These are phyloP conservation scores for Parathielavia appendiculata DNA, from an alignment of 495 filamentous ascomycete genomes.

Conservation along the genomic window DNA sequence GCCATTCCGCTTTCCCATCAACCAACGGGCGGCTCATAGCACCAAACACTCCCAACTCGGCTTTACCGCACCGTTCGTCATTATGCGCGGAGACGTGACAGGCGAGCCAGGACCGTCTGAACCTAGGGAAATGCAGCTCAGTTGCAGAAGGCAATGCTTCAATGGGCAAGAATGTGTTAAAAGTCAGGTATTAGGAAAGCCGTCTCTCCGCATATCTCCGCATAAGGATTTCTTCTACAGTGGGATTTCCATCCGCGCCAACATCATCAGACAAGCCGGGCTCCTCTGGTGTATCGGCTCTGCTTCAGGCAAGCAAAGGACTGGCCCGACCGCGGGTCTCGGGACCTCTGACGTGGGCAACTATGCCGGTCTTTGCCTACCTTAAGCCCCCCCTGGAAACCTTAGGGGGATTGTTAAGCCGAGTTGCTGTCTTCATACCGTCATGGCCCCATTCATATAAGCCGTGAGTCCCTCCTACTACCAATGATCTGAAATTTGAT, in stretches of 20 bases:
- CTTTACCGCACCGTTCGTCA: constrained; percentile 20
- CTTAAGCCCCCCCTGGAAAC: constrained; percentile 6
- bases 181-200: not conserved
- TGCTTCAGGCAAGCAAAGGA: constrained; percentile 3
- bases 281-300: not conserved
- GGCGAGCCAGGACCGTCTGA: not conserved
- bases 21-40: constrained; percentile 5
- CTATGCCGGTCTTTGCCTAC: constrained; percentile 6
- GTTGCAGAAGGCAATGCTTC: not conserved
- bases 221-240: no score
- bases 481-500: not conserved
- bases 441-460: constrained; percentile 17
- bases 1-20: constrained; percentile 29
- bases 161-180: not conserved
- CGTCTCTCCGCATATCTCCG: not conserved
- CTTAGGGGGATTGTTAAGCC: constrained; percentile 25
- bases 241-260: no score
- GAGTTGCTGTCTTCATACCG: constrained; percentile 3
- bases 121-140: not conserved
- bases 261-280: no score
- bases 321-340: not conserved
- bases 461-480: constrained; percentile 5
- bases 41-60: constrained; percentile 15
- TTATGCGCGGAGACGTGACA: not conserved
- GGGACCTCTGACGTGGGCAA: constrained; percentile 10